Percentiles rank a stretch among this genome's conserved stretches.
Conservation (phyloP, 2,329 filamentous ascomycete species). For the Arthrobotrys musiformis region DNA sequence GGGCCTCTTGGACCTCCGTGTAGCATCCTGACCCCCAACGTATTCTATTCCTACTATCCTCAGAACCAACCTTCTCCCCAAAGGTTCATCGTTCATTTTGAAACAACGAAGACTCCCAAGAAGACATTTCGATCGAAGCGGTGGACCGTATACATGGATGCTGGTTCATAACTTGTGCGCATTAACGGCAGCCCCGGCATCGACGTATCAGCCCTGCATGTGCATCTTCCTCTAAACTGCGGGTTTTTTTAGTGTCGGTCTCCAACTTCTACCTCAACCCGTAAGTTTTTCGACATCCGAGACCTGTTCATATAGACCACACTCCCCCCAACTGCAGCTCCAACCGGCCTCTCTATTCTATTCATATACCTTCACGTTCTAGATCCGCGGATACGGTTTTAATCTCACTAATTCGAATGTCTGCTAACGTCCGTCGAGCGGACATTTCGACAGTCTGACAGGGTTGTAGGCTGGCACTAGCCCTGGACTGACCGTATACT, state of each 20-base stretch:
- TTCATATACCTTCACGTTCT: constrained; percentile 12
- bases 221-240: constrained; percentile 30
- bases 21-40: constrained; percentile 27
- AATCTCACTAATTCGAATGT: constrained; percentile 4
- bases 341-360: constrained; percentile 11
- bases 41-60: not conserved
- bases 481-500: constrained; percentile 27
- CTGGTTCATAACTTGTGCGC: constrained; percentile 20
- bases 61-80: not conserved
- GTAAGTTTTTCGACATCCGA: constrained; percentile 28
- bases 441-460: constrained; percentile 24
- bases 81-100: constrained; percentile 30
- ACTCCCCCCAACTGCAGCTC: constrained; percentile 18
- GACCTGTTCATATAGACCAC: constrained; percentile 22
- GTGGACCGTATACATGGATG: constrained; percentile 23
- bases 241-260: constrained; percentile 17
- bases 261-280: constrained; percentile 18
- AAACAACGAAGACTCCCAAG: constrained; percentile 38
- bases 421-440: constrained; percentile 16
- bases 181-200: constrained; percentile 43
- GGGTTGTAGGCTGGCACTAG: constrained; percentile 41
- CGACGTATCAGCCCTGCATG: constrained; percentile 48
- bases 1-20: constrained; percentile 20
- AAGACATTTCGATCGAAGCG: constrained; percentile 11
- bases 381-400: not conserved